phyloP scores from a whole-genome alignment of 2,329 filamentous ascomycete species.

The Phialophora tarda region DNA sequence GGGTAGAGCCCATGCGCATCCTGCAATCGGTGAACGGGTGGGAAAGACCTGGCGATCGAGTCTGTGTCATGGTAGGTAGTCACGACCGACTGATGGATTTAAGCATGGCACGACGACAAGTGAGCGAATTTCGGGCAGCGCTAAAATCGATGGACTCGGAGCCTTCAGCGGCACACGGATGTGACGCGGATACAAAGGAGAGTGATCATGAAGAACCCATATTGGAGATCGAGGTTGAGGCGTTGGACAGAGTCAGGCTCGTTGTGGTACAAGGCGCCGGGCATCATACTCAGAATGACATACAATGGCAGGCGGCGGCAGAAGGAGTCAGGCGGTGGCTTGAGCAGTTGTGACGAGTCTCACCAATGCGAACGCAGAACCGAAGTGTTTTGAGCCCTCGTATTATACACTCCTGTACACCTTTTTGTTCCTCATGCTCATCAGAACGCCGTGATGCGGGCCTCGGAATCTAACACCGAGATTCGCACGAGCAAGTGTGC shows the following conservation, averaged over 20 bases:
- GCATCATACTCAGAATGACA: not conserved
- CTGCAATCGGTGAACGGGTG: not conserved
- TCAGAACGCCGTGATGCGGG: slow-evolving; percentile 25
- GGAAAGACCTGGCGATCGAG: not conserved
- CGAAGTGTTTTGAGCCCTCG: slow-evolving; percentile 1
- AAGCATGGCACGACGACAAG: not conserved
- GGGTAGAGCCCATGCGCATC: not conserved
- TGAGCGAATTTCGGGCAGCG: not conserved
- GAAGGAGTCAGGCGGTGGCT: not conserved
- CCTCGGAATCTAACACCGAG: slow-evolving; percentile 10
- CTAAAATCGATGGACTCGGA: not conserved
- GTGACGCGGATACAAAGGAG: not conserved
- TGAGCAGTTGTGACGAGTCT: not conserved
- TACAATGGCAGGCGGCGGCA: not conserved
- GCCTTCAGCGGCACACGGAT: not conserved
- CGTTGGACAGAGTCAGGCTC: not conserved
- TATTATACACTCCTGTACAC: slow-evolving; percentile 32
- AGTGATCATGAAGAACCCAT: not conserved
- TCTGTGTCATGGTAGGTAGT: slow-evolving; percentile 4
- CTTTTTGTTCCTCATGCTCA: slow-evolving; percentile 27
- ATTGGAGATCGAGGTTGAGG: not conserved
- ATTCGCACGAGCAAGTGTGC: slow-evolving; percentile 8
- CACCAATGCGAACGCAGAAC: not conserved
- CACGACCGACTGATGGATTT: slow-evolving; percentile 2
- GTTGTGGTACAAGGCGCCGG: slow-evolving; percentile 1